A percentile compares a stretch with the other conserved stretches of the same genome.
phyloP scores from a whole-genome alignment of 768 basidiomycete genomes.

The Strobilomyces confusus region DNA sequence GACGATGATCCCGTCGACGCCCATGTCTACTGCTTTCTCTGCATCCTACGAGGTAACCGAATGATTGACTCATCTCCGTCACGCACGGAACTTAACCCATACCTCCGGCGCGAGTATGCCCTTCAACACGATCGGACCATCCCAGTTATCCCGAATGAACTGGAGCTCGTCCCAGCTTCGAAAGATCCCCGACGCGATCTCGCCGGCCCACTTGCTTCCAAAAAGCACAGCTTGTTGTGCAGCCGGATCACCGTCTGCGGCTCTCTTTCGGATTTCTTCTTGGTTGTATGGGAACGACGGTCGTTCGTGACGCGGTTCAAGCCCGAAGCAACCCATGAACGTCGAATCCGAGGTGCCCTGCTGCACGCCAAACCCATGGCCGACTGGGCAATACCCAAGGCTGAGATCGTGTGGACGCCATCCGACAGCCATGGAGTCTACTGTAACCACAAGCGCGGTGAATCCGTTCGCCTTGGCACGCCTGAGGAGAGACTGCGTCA shows the following conservation, averaged over 20 bases:
- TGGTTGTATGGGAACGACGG: constrained; percentile 36
- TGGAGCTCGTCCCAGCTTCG: constrained; percentile 44
- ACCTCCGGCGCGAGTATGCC: constrained; percentile 34
- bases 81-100: not conserved
- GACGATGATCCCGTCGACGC: constrained; percentile 73
- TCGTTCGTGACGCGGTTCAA: constrained; percentile 27
- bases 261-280: constrained; percentile 21
- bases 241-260: constrained; percentile 30
- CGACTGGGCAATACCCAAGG: constrained; percentile 35
- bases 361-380: constrained; percentile 37
- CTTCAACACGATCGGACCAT: constrained; percentile 46
- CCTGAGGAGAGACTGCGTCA: constrained; percentile 39
- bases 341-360: constrained; percentile 43
- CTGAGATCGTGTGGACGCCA: constrained; percentile 45
- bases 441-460: constrained; percentile 42
- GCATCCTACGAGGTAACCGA: constrained; percentile 32
- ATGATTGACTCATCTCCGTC: not conserved
- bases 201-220: constrained; percentile 36
- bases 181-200: constrained; percentile 38
- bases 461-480: constrained; percentile 42
- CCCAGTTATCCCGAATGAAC: constrained; percentile 44
- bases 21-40: constrained; percentile 56
- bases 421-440: constrained; percentile 41
- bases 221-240: constrained; percentile 28
- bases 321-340: constrained; percentile 39